These are phyloP conservation scores for Fusarium sp. DNA, from an alignment of 2,329 filamentous ascomycete species.

Conservation along the genomic window DNA sequence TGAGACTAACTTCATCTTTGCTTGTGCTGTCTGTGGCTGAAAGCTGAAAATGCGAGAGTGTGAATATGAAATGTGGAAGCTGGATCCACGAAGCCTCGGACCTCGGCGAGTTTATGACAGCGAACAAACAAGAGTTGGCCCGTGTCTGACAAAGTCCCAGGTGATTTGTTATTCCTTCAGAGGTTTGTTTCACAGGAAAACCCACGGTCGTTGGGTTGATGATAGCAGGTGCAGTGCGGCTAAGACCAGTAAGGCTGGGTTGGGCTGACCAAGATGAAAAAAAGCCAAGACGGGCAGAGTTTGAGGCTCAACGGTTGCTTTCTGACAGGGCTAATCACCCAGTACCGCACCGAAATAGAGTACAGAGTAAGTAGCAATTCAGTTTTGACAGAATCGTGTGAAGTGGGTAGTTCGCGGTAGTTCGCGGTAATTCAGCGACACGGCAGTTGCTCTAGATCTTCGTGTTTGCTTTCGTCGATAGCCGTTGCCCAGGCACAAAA, in stretches of 20 bases:
- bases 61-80: background rate
- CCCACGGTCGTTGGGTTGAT: conserved; percentile 7
- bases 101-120: conserved; percentile 28
- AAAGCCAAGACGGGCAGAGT: conserved; percentile 21
- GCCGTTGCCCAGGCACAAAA: conserved; percentile 23
- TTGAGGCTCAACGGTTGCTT: conserved; percentile 28
- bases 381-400: background rate
- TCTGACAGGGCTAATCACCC: background rate
- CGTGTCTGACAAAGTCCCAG: conserved; percentile 27
- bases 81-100: conserved; percentile 22
- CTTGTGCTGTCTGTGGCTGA: conserved; percentile 32
- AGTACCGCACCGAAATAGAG: background rate
- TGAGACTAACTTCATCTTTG: conserved; percentile 57
- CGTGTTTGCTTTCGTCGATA: background rate
- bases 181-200: conserved; percentile 3
- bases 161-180: background rate
- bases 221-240: conserved; percentile 6
- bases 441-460: conserved; percentile 26
- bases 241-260: conserved; percentile 28
- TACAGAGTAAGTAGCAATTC: conserved; percentile 6
- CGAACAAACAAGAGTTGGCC: conserved; percentile 30
- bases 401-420: conserved; percentile 15
- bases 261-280: conserved; percentile 23
- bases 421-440: conserved; percentile 13
- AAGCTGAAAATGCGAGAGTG: conserved; percentile 12